Conservation (phyloP, 208 protist genomes). For the Trypanosoma vivax region DNA sequence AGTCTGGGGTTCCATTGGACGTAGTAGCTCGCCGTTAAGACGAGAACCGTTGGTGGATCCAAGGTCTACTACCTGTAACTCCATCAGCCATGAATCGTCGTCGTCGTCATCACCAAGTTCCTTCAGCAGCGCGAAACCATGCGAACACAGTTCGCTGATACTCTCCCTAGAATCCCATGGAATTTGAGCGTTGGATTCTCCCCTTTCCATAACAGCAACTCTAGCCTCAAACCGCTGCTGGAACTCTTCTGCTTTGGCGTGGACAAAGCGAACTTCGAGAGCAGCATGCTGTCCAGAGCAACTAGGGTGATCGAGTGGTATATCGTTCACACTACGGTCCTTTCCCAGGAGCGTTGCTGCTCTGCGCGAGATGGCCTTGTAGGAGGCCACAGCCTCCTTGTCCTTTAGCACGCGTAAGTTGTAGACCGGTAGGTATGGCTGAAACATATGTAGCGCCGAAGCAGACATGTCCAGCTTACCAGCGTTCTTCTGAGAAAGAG, state of each 20-base stretch:
- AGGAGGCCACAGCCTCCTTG: conserved; percentile 21
- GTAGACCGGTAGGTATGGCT: conserved; percentile 50
- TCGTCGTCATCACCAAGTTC: conserved; percentile 24
- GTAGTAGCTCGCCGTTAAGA: conserved; percentile 48
- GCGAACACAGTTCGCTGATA: conserved; percentile 20
- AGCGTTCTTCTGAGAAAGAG: background rate
- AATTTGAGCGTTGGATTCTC: background rate
- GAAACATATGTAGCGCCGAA: background rate
- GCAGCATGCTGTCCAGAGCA: conserved; percentile 81
- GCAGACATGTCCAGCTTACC: background rate
- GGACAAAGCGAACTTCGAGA: conserved; percentile 53
- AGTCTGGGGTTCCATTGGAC: conserved; percentile 22
- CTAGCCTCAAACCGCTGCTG: conserved; percentile 7
- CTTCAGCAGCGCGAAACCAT: conserved; percentile 22
- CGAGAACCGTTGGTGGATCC: conserved; percentile 64
- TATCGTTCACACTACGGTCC: conserved; percentile 50
- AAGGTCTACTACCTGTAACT: conserved; percentile 70
- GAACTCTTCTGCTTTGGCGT: conserved; percentile 11
- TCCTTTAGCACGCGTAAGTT: conserved; percentile 58
- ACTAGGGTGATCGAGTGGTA: conserved; percentile 62
- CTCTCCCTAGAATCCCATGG: conserved; percentile 7
- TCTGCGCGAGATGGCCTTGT: conserved; percentile 29
- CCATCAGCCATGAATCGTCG: conserved; percentile 35
- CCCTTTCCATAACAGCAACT: conserved; percentile 1
- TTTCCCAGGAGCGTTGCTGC: conserved; percentile 65